These are phyloP conservation scores for Incumbomyces delicatus DNA, from an alignment of 2,329 filamentous ascomycete genomes.

Conservation along the genomic window DNA sequence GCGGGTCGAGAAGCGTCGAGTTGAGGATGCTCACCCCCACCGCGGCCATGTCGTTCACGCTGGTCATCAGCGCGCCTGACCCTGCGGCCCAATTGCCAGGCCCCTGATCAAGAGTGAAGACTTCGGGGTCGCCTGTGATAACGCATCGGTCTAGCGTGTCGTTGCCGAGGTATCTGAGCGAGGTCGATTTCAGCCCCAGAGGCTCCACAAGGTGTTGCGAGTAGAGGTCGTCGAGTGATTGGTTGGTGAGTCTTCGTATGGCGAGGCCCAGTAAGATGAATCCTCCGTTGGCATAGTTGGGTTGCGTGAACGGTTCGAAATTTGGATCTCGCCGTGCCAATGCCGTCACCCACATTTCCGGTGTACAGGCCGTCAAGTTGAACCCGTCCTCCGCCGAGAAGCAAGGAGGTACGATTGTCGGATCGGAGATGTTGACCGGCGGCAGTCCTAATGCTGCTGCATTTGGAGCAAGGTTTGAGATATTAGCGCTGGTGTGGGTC, in stretches of 20 bases:
- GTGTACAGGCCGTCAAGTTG: constrained; percentile 13
- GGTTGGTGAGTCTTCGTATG: constrained; percentile 31
- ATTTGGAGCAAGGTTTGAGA: too few species aligned
- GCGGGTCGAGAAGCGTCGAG: constrained; percentile 27
- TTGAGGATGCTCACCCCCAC: constrained; percentile 36
- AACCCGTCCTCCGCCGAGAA: background rate
- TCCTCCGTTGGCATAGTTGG: constrained; percentile 29
- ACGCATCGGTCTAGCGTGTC: constrained; percentile 17
- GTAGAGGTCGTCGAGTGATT: constrained; percentile 27
- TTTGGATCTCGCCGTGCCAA: constrained; percentile 28
- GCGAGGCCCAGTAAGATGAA: constrained; percentile 30
- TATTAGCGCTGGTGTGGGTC: background rate
- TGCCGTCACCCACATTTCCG: constrained; percentile 24
- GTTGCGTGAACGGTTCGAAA: constrained; percentile 29
- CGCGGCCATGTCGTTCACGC: constrained; percentile 31
- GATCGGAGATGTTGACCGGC: background rate
- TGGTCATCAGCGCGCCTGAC: constrained; percentile 37
- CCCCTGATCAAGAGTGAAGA: background rate
- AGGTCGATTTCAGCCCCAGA: constrained; percentile 31
- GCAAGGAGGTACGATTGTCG: background rate
- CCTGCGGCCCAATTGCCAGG: constrained; percentile 20
- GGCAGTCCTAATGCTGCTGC: background rate
- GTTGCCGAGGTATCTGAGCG: constrained; percentile 29
- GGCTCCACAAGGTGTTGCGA: constrained; percentile 29
- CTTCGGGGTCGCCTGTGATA: constrained; percentile 29